Percentiles rank a stretch among this genome's conserved stretches.
phyloP scores from a whole-genome alignment of 2,329 filamentous ascomycete species.

The Camillea tinctor region DNA sequence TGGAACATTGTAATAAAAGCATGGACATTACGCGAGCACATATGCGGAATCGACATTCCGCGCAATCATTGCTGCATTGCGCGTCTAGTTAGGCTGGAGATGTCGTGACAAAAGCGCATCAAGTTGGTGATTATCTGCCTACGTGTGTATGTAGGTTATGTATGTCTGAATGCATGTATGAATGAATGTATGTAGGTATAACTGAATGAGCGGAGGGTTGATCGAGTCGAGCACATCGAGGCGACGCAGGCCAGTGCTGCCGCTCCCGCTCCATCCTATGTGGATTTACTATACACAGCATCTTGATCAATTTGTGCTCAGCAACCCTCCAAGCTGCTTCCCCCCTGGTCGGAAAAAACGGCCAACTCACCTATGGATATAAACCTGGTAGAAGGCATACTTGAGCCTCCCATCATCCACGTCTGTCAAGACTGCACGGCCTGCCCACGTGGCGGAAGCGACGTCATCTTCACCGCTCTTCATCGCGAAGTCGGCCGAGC shows the following conservation, averaged over 20 bases:
- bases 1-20: background rate
- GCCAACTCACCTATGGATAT: slow-evolving; percentile 26
- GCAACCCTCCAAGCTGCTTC: background rate
- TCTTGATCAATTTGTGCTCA: background rate
- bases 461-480: slow-evolving; percentile 19
- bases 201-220: no score
- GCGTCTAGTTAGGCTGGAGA: background rate
- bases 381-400: slow-evolving; percentile 35
- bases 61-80: background rate
- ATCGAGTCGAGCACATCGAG: background rate
- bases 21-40: background rate
- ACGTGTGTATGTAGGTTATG: no score
- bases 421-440: slow-evolving; percentile 24
- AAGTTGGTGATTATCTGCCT: background rate
- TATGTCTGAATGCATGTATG: no score
- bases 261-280: background rate
- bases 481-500: slow-evolving; percentile 24
- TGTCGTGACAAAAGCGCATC: background rate
- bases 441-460: slow-evolving; percentile 31
- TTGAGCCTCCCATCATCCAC: slow-evolving; percentile 21
- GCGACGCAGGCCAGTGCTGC: background rate
- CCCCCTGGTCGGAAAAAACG: background rate
- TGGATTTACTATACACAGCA: background rate
- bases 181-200: no score
- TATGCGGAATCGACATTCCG: background rate